Base-by-base conservation (phyloP, 441 rosid species). In the Pelargonium australe region DNA sequence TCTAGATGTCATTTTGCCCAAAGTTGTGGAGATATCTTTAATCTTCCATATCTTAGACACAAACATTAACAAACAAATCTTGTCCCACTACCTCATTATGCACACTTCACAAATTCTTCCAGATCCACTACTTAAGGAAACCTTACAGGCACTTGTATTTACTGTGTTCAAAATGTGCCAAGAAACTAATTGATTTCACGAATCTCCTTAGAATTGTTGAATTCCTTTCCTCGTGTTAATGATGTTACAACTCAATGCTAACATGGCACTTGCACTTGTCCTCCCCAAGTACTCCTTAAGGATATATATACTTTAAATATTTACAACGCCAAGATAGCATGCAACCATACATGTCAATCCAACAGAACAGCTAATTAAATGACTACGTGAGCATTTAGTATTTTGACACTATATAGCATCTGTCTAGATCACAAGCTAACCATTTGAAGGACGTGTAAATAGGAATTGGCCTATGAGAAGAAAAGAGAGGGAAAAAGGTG, bases 1-100 rank as follows among this genome's bases (percentile, higher is more conserved):
- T 19, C 63, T 58, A 58, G 63, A 58, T 17, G 12, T 58, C 17
- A 9, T 58, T 53, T 53, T 53, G 63, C 63, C 63, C 7, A 58
- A 58, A 58, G 63, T 58, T 58, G 63, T 58, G 43, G 43, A 37
- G 8, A 37, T 37, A 37, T 4, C 43, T 37, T 37, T 37, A 37
- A 37, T 37, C 43, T 5, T 37, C 8, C 43, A 37, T 37, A 37
- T 37, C 43, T 37, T 37, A 37, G 43, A 37, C 43, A 37, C 43
- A 37, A 37, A 55, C 61, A 55, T 6, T 5, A 16, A 55, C 10
- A 55, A 7, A 7, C 20, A 58, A 7, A 58, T 10, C 2, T 19
- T 19, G 2, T 53, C 63, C 19, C 63, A 58, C 10, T 19, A 19
- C 13, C 63, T 19, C 63, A 58, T 8, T 58, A 58, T 11, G 20